These are phyloP conservation scores for Cladosporium velox DNA, from an alignment of 2,329 filamentous ascomycete genomes.

Conservation along the genomic window DNA sequence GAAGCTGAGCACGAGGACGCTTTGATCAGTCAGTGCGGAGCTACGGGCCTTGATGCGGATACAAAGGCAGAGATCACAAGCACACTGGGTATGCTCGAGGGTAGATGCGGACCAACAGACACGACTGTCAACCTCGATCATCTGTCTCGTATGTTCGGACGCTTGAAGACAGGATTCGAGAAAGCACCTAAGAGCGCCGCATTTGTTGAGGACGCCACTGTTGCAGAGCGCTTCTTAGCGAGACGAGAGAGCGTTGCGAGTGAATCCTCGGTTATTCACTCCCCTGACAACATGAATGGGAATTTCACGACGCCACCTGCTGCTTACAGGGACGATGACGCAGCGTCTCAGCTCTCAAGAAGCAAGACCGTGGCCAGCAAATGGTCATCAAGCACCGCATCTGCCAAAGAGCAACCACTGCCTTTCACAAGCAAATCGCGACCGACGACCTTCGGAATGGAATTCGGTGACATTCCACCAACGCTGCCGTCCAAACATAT, in stretches of 20 bases:
- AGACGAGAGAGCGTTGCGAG: not conserved
- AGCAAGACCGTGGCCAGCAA: conserved; percentile 27
- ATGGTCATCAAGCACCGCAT: conserved; percentile 34
- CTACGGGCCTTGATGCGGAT: conserved; percentile 19
- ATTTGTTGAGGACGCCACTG: conserved; percentile 24
- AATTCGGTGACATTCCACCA: not conserved
- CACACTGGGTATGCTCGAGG: conserved; percentile 31
- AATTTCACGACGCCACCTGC: not conserved
- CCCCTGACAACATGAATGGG: not conserved
- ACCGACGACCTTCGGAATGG: not conserved
- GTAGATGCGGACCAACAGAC: conserved; percentile 23
- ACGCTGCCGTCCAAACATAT: not conserved
- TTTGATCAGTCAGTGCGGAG: conserved; percentile 21
- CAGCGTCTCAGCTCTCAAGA: conserved; percentile 6
- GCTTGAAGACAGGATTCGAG: conserved; percentile 25
- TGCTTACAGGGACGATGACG: conserved; percentile 12
- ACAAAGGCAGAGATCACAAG: conserved; percentile 24
- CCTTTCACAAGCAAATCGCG: not conserved
- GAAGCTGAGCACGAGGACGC: conserved; percentile 24
- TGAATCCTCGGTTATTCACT: no score
- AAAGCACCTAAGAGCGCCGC: conserved; percentile 21
- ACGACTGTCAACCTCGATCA: conserved; percentile 25
- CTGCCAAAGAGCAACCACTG: conserved; percentile 19
- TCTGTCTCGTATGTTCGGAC: conserved; percentile 25
- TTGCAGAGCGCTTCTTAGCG: conserved; percentile 23